Evolutionary conservation across 2,329 filamentous ascomycete genomes (phyloP), one percentile per base, ranked within the genome.

Genomic region (Laburnicola sp.): DNA sequence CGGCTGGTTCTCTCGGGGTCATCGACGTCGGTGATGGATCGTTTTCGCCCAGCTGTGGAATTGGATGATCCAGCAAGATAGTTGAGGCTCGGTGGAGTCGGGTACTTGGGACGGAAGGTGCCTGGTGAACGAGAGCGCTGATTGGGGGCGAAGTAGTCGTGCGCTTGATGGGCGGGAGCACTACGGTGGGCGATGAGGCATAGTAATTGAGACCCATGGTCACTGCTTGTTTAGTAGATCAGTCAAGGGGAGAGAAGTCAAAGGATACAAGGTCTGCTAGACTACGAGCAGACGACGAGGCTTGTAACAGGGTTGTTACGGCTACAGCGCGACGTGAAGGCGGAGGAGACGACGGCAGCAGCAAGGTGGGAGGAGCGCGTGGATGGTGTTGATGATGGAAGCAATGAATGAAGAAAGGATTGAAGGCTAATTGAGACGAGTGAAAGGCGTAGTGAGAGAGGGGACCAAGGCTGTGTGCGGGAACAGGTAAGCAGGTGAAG

Each of bases 11-110:
- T 84, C 59, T 86, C 82, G 46, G 89, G 83, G 62, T 89, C 88
- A 62, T 89, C 88, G 50, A 88, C 86, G 71, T 92, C 88, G 64
- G 89, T 86, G 67, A 88, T 82, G 56, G 87, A 89, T 61, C 88
- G 86, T 76, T 92, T 92, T 68, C 87, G 85, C 59, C 88, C 86
- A 60, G 83, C 82, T 57, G 76, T 65, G 60, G 69, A 60, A 59
- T 72, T 73, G 59, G 69, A 70, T 28, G 70, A 34, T 6, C 30
- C 68, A 54, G 72, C 72, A 64, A 72, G 70, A 62, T 75, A 75
- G 60, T 75, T 75, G 64, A 75, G 65, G 56, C 72, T 75, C 51
- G 73, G 73, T 51, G 72, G 72, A 56, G 68, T 72, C 58, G 73
- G 73, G 59, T 70, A 72, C 56, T 71, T 73, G 56, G 68, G 69